phyloP scores from a whole-genome alignment of 2,329 filamentous ascomycete genomes.

The Fusarium globosum region DNA sequence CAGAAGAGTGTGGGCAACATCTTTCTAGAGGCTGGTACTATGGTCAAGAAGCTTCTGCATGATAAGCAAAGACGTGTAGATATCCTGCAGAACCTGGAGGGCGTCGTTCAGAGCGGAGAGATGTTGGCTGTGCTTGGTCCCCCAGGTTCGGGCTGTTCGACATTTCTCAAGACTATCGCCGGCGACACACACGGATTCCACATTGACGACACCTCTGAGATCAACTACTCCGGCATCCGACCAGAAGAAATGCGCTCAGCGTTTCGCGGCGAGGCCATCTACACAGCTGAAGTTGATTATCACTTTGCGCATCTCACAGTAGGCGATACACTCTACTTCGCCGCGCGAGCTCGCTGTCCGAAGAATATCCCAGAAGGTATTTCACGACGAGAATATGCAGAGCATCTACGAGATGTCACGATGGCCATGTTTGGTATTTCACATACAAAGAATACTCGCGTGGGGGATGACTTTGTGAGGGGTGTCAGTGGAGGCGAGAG shows the following conservation, averaged over 20 bases:
- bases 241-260: constrained; percentile 77
- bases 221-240: constrained; percentile 78
- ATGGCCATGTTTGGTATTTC: constrained; percentile 78
- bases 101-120: constrained; percentile 73
- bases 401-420: constrained; percentile 73
- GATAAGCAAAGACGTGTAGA: constrained; percentile 67
- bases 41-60: constrained; percentile 42
- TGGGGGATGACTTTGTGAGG: constrained; percentile 78
- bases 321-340: constrained; percentile 80
- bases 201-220: constrained; percentile 72
- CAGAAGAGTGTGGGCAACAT: constrained; percentile 47
- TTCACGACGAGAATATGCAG: constrained; percentile 61
- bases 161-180: constrained; percentile 81
- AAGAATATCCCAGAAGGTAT: constrained; percentile 69
- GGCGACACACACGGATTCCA: constrained; percentile 83
- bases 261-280: constrained; percentile 84
- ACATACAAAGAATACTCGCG: constrained; percentile 74
- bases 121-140: constrained; percentile 79
- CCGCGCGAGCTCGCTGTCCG: constrained; percentile 73
- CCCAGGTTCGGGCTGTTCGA: constrained; percentile 77
- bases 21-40: constrained; percentile 34
- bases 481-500: constrained; percentile 64
- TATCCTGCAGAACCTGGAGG: constrained; percentile 73
- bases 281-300: constrained; percentile 83
- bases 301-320: constrained; percentile 81